Percentiles rank a stretch among this genome's conserved stretches.
Evolutionary conservation across 495 filamentous ascomycete species (phyloP).

Genomic region (Hypoxylon trugodes): DNA sequence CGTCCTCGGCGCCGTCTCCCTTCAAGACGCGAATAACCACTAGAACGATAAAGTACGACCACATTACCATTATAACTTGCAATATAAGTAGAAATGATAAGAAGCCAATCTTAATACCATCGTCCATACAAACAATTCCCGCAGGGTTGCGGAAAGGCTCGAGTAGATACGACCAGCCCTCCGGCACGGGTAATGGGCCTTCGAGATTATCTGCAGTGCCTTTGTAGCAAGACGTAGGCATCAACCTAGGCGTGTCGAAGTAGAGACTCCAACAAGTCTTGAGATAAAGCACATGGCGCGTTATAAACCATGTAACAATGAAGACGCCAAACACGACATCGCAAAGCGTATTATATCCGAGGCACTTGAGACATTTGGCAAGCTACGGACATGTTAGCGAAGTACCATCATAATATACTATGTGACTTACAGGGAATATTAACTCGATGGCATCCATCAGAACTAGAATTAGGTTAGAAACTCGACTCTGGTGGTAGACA

Average conservation of each 20-base stretch:
- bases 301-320: conserved; percentile 2
- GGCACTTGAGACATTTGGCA: conserved; percentile 4
- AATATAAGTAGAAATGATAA: conserved; percentile 1
- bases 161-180: conserved; percentile 4
- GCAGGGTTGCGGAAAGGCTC: not conserved
- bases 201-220: not conserved
- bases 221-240: not conserved
- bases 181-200: not conserved
- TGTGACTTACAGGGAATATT: conserved; percentile 1
- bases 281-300: not conserved
- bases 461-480: conserved; percentile 9
- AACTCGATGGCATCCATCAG: conserved; percentile 9
- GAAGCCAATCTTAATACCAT: not conserved
- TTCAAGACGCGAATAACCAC: not conserved
- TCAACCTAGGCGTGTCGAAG: conserved; percentile 1
- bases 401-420: not conserved
- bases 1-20: conserved; percentile 2
- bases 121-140: conserved; percentile 1
- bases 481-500: conserved; percentile 2
- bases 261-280: conserved; percentile 1
- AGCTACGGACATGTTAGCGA: not conserved
- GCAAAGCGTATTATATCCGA: conserved; percentile 1
- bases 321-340: conserved; percentile 7
- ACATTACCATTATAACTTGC: conserved; percentile 1
- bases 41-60: not conserved